Evolutionary conservation across 75 land plant species (phyloP), one percentile per base, ranked within the genome.

Genomic region (Selaginella moellendorffii): DNA sequence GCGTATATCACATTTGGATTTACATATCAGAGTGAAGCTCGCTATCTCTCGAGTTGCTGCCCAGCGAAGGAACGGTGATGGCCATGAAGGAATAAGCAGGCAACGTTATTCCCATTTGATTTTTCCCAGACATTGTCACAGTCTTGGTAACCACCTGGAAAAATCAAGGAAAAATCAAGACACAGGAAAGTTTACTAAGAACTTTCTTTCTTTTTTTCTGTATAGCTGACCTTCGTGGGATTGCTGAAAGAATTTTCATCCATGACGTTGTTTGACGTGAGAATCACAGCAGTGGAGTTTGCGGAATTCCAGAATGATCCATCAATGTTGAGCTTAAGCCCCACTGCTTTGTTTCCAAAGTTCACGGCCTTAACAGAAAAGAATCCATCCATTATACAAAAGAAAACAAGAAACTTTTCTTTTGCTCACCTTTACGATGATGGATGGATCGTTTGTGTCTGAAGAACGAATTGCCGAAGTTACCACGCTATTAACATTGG

Each of bases 401-500:
- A n/a, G n/a, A n/a, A n/a, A n/a, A n/a, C n/a, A n/a, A n/a, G n/a
- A n/a, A n/a, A n/a, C n/a, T n/a, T n/a, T n/a, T n/a, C n/a, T n/a
- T n/a, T n/a, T n/a, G n/a, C 46, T 36, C 5, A 81, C 87, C 84
- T 84, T 84, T 63, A 84, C 77, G 73, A 65, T 78, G 8, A 84
- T 29, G 63, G 74, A 83, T 14, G 29, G 53, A 22, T 62, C 51
- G 31, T 52, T 31, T 53, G 72, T 69, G 17, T 72, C 76, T 24
- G 65, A 60, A 64, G 66, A 70, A 2, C 71, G 58, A 64, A 86
- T 75, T n/a, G 87, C 84, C 46, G 91, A 84, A 1, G 82, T 77
- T 69, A 79, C 59, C 17, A 83, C 62, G 1, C 69, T 60, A 63
- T n/a, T 46, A 14, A 65, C 26, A 65, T 65, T 76, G 18, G 24